Percentiles rank a stretch among this genome's conserved stretches.
These are phyloP conservation scores for Entomortierella chlamydospora DNA, from an alignment of 192 early-diverging fungal species.

Conservation along the genomic window DNA sequence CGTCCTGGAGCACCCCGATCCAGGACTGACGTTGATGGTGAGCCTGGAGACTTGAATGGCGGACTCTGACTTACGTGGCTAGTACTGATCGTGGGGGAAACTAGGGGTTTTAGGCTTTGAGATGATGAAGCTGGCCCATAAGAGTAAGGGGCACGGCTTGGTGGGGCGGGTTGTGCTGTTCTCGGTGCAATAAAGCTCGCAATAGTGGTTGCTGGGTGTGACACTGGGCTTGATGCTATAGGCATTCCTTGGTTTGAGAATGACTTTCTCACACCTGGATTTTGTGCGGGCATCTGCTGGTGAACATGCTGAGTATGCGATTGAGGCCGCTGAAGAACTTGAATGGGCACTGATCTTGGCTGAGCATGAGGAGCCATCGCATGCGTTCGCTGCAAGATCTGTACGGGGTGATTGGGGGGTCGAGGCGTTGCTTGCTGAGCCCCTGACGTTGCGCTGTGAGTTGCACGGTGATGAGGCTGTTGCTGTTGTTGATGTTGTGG, in stretches of 20 bases:
- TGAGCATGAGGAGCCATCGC: constrained; percentile 36
- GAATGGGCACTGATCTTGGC: constrained; percentile 39
- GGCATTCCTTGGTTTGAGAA: constrained; percentile 25
- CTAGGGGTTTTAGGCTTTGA: constrained; percentile 2
- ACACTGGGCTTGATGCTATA: constrained; percentile 23
- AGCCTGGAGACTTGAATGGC: neutral
- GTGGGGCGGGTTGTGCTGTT: constrained; percentile 26
- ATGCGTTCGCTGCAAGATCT: constrained; percentile 48
- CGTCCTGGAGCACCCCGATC: constrained; percentile 9
- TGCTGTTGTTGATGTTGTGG: constrained; percentile 10
- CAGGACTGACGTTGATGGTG: constrained; percentile 11
- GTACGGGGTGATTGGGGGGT: constrained; percentile 37
- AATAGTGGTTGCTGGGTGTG: constrained; percentile 30
- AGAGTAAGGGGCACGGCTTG: constrained; percentile 34
- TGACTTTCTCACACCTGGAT: constrained; percentile 5
- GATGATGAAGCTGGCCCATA: constrained; percentile 36
- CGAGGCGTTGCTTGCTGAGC: constrained; percentile 19
- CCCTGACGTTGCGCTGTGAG: constrained; percentile 7
- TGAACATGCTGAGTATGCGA: constrained; percentile 7
- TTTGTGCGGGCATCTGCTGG: neutral
- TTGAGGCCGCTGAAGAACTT: constrained; percentile 46
- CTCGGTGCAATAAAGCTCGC: constrained; percentile 46
- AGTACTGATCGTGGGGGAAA: constrained; percentile 18
- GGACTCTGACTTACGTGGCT: constrained; percentile 4
- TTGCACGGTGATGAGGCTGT: constrained; percentile 3